Conservation (phyloP, 129 eudicot genomes). For the Apium graveolens region DNA sequence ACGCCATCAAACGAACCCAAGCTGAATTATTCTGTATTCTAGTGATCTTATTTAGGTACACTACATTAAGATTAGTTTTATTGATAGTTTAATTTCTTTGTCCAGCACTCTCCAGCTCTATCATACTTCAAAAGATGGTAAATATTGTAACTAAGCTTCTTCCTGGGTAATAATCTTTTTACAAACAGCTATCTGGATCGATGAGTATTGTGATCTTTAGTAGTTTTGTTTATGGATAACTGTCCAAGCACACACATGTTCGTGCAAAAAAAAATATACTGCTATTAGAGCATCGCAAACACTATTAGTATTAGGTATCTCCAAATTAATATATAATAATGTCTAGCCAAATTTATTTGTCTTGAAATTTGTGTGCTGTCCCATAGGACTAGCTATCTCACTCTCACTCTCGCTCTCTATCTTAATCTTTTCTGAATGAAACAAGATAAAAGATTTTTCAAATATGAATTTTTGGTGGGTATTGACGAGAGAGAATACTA, state of each 20-base stretch:
- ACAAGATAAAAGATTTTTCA: too few species aligned
- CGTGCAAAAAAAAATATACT: background rate
- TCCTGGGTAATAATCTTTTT: background rate
- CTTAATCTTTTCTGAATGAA: too few species aligned
- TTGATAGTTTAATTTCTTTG: background rate
- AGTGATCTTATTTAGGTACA: background rate
- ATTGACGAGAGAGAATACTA: too few species aligned
- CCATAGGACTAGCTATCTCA: too few species aligned
- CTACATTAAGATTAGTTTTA: background rate
- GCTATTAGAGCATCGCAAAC: background rate
- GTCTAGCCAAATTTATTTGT: too few species aligned
- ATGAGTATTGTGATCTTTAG: background rate
- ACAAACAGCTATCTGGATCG: background rate
- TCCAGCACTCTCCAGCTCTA: background rate
- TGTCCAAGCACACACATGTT: background rate
- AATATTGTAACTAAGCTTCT: background rate
- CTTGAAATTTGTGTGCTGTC: too few species aligned
- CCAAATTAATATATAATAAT: too few species aligned
- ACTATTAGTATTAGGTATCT: too few species aligned
- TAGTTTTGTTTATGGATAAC: background rate
- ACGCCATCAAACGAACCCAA: background rate
- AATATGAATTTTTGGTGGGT: too few species aligned
- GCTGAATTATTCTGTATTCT: background rate
- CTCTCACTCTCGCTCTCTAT: too few species aligned
- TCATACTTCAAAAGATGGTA: background rate